Evolutionary conservation across 306 rosid species (phyloP).

Genomic region (Benincasa hispida): DNA sequence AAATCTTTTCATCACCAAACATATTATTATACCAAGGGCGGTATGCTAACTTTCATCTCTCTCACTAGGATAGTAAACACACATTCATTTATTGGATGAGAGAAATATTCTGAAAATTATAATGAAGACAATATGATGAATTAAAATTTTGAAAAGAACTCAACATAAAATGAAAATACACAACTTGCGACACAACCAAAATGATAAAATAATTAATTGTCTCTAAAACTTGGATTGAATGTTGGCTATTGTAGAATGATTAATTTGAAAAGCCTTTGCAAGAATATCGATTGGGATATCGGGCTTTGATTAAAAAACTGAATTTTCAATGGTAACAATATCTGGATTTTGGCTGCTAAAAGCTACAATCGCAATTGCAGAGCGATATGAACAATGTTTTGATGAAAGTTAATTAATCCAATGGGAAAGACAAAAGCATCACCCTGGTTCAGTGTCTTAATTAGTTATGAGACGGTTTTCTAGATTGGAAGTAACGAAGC

Average conservation of each 20-base stretch:
- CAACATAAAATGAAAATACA: too few species aligned
- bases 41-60: too few species aligned
- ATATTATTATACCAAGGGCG: too few species aligned
- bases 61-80: too few species aligned
- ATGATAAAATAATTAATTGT: too few species aligned
- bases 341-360: slow-evolving; percentile 33
- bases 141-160: too few species aligned
- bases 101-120: too few species aligned
- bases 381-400: background rate
- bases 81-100: too few species aligned
- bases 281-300: slow-evolving; percentile 18
- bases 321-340: slow-evolving; percentile 17
- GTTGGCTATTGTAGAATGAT: background rate
- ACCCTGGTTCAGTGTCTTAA: slow-evolving; percentile 15
- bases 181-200: too few species aligned
- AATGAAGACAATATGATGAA: too few species aligned
- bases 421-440: slow-evolving; percentile 26
- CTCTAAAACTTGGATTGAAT: slow-evolving; percentile 17
- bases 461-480: slow-evolving; percentile 13
- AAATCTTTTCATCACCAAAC: too few species aligned
- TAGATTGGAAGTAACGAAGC: slow-evolving; percentile 24
- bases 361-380: slow-evolving; percentile 19
- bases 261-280: slow-evolving; percentile 20
- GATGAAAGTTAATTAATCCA: slow-evolving; percentile 23
- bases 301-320: slow-evolving; percentile 21